These are phyloP conservation scores for Mycosarcoma maydis DNA, from an alignment of 1,284 basidiomycete species.

Conservation along the genomic window DNA sequence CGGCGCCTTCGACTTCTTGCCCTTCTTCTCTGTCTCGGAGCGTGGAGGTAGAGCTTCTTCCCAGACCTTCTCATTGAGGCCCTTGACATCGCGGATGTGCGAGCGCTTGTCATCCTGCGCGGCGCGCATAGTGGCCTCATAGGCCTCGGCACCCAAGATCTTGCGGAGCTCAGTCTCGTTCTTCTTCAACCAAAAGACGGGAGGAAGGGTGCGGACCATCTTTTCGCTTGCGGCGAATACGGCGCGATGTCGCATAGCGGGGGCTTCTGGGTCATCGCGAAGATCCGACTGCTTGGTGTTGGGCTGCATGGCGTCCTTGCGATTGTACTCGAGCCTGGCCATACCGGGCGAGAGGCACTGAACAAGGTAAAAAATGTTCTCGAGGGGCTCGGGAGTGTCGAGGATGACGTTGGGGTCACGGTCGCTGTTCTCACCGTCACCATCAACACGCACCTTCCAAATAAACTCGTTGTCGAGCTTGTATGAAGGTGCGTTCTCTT, in stretches of 20 bases:
- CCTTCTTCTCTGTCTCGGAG: slow-evolving; percentile 46
- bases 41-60: slow-evolving; percentile 56
- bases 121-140: slow-evolving; percentile 55
- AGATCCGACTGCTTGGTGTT: slow-evolving; percentile 58
- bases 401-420: slow-evolving; percentile 57
- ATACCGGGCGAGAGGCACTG: slow-evolving; percentile 60
- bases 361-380: slow-evolving; percentile 63
- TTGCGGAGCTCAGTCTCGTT: slow-evolving; percentile 56
- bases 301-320: slow-evolving; percentile 60
- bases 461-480: slow-evolving; percentile 57
- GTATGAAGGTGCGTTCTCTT: slow-evolving; percentile 58
- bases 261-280: slow-evolving; percentile 56
- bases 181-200: slow-evolving; percentile 62
- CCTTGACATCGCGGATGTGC: slow-evolving; percentile 56
- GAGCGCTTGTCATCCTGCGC: slow-evolving; percentile 45
- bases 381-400: slow-evolving; percentile 58
- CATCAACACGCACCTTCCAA: slow-evolving; percentile 61
- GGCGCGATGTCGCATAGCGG: slow-evolving; percentile 59
- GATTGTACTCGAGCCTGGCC: slow-evolving; percentile 53
- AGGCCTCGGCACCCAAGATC: slow-evolving; percentile 57
- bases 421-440: slow-evolving; percentile 52
- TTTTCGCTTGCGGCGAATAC: slow-evolving; percentile 58
- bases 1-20: slow-evolving; percentile 46
- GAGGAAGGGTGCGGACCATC: slow-evolving; percentile 57
- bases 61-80: slow-evolving; percentile 61